Conservation (phyloP, 208 protist species). For the Leishmania guyanensis region DNA sequence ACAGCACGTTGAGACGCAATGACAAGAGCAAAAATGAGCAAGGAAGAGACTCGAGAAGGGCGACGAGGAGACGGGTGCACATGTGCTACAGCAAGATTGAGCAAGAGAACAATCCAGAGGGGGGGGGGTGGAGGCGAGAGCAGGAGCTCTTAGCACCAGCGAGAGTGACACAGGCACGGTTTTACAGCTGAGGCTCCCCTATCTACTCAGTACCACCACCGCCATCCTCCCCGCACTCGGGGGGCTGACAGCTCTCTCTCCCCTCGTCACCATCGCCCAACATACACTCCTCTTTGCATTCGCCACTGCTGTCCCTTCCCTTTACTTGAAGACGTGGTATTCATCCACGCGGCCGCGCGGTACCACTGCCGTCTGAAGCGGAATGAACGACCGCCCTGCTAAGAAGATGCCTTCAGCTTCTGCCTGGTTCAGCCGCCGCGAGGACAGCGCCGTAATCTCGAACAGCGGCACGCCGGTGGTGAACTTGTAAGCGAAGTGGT, state of each 20-base stretch:
- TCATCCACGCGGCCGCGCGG: slow-evolving; percentile 90
- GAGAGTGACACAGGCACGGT: not conserved
- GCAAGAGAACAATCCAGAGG: not conserved
- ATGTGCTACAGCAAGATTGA: not conserved
- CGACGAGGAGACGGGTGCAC: not conserved
- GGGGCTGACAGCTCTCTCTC: not conserved
- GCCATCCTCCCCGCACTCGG: not conserved
- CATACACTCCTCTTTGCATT: not conserved
- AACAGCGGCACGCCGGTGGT: slow-evolving; percentile 89
- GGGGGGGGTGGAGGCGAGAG: not conserved
- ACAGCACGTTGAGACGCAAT: not conserved
- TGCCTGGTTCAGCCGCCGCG: slow-evolving; percentile 77
- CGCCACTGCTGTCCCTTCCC: not conserved
- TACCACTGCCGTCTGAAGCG: slow-evolving; percentile 88
- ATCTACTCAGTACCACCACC: not conserved
- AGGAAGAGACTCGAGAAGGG: not conserved
- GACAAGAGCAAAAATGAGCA: not conserved
- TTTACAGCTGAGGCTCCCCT: not conserved
- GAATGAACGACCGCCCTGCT: slow-evolving; percentile 78
- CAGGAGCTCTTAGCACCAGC: not conserved
- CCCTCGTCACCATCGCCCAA: not conserved
- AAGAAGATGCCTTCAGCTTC: slow-evolving; percentile 92
- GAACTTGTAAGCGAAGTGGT: slow-evolving; percentile 93
- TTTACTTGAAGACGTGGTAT: slow-evolving; percentile 89
- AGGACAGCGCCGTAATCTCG: slow-evolving; percentile 73